These are phyloP conservation scores for Heliamphora pulchella DNA, from an alignment of 179 eudicot genomes.

Conservation along the genomic window DNA sequence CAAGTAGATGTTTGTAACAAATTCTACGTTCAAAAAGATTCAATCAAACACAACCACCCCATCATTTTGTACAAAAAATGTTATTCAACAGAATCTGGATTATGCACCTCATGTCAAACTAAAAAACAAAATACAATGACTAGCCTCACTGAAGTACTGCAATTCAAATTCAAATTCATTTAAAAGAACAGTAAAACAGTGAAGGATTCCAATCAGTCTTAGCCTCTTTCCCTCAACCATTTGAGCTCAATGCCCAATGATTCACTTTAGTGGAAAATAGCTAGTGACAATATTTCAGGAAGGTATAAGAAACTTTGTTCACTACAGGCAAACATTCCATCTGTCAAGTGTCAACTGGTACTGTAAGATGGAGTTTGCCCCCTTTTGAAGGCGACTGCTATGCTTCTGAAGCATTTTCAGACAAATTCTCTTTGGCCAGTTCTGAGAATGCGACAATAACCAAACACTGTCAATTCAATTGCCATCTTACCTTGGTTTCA, in stretches of 20 bases:
- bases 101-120: background rate
- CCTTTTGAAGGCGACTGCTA: background rate
- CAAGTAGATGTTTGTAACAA: too few species aligned
- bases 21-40: background rate
- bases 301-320: background rate
- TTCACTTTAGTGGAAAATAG: background rate
- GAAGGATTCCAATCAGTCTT: background rate
- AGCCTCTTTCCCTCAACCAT: background rate
- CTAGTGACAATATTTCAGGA: background rate
- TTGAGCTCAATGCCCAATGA: background rate
- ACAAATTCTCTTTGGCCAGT: background rate
- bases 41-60: background rate
- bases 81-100: background rate
- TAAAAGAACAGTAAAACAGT: background rate
- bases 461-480: background rate
- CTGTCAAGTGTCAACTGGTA: background rate
- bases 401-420: constrained; percentile 1
- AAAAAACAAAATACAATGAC: background rate
- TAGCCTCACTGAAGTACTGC: too few species aligned
- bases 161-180: too few species aligned
- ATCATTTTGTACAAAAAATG: background rate
- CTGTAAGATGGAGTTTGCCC: background rate
- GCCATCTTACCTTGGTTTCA: background rate
- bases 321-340: constrained; percentile 1
- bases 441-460: background rate